These are phyloP conservation scores for Talaromyces sp. DNA, from an alignment of 2,329 filamentous ascomycete species.

Conservation along the genomic window DNA sequence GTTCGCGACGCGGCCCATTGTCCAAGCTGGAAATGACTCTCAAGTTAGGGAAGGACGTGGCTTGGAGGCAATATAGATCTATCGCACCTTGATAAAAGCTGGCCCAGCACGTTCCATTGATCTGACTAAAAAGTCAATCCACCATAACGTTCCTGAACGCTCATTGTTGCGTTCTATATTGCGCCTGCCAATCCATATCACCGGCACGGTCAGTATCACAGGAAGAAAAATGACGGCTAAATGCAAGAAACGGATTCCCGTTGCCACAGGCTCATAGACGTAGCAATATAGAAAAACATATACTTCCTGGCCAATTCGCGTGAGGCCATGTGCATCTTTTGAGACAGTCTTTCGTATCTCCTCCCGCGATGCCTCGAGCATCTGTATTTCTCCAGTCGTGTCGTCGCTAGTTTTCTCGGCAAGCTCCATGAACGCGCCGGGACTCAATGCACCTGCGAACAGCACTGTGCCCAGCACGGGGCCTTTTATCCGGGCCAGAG, in stretches of 20 bases:
- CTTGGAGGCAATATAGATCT: background rate
- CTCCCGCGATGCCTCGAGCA: conserved; percentile 74
- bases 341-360: conserved; percentile 69
- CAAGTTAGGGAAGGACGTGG: background rate
- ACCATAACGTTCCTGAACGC: conserved; percentile 79
- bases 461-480: conserved; percentile 26
- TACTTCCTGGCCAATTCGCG: conserved; percentile 53
- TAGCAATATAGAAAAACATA: conserved; percentile 61
- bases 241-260: conserved; percentile 80
- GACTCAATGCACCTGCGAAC: conserved; percentile 44
- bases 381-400: conserved; percentile 72
- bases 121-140: conserved; percentile 82
- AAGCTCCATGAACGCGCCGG: conserved; percentile 55
- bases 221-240: conserved; percentile 85
- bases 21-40: conserved; percentile 58
- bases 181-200: conserved; percentile 70
- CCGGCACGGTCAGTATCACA: conserved; percentile 73
- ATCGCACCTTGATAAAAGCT: conserved; percentile 84
- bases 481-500: conserved; percentile 16
- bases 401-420: conserved; percentile 45
- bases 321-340: conserved; percentile 56
- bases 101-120: conserved; percentile 91
- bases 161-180: conserved; percentile 64
- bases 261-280: conserved; percentile 71
- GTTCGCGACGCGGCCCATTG: conserved; percentile 97